Percentiles rank a stretch among this genome's conserved stretches.
Conservation (phyloP, 78 protist genomes). For the Dictyostelium brefeldianum region DNA sequence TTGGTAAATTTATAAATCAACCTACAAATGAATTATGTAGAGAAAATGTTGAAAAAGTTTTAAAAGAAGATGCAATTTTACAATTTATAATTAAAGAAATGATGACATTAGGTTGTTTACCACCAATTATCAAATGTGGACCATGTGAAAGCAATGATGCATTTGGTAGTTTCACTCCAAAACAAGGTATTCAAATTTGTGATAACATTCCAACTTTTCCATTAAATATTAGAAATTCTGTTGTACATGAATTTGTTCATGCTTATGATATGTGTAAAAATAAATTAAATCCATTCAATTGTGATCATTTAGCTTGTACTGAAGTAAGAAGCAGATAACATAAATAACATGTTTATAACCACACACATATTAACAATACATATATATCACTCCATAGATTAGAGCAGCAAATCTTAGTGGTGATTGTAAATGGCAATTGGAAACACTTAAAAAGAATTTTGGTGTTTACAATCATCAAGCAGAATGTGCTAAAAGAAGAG, state of each 20-base stretch:
- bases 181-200: slow-evolving; percentile 55
- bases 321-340: slow-evolving; percentile 64
- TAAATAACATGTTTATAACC: no score
- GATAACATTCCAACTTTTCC: slow-evolving; percentile 52
- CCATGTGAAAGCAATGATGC: slow-evolving; percentile 50
- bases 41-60: slow-evolving; percentile 28
- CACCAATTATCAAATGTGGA: slow-evolving; percentile 58
- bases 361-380: no score
- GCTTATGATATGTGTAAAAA: slow-evolving; percentile 88
- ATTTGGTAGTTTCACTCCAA: slow-evolving; percentile 46
- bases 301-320: slow-evolving; percentile 89
- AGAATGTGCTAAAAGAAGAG: slow-evolving; percentile 79
- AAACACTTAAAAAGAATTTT: slow-evolving; percentile 29
- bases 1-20: background rate
- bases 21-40: slow-evolving; percentile 5
- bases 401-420: slow-evolving; percentile 92
- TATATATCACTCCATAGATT: no score
- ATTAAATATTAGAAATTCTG: slow-evolving; percentile 50
- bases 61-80: slow-evolving; percentile 23
- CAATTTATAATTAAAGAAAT: slow-evolving; percentile 67
- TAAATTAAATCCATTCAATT: slow-evolving; percentile 78
- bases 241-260: slow-evolving; percentile 91
- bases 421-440: slow-evolving; percentile 83
- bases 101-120: slow-evolving; percentile 55
- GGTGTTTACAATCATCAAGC: slow-evolving; percentile 23